Conservation (phyloP, 2,329 filamentous ascomycete genomes). For the Aspergillus floridensis region DNA sequence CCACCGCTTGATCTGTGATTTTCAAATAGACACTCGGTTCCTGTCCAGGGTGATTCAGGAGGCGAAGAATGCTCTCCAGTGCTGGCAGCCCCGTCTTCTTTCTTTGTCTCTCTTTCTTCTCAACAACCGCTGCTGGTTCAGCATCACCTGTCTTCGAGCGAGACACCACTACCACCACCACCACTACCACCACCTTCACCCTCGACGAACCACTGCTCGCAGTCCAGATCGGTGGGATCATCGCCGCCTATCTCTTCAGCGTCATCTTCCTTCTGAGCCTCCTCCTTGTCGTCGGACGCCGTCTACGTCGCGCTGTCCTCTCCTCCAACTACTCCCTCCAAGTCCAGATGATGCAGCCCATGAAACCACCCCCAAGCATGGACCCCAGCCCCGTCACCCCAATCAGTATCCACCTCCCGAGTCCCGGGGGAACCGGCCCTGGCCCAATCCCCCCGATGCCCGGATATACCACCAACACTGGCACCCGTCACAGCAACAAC, state of each 20-base stretch:
- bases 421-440: slow-evolving; percentile 41
- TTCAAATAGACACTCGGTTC: too few species aligned
- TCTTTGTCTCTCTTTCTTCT: neutral
- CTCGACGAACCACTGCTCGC: slow-evolving; percentile 67
- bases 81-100: neutral
- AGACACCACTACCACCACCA: slow-evolving; percentile 9
- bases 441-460: slow-evolving; percentile 35
- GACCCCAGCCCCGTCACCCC: slow-evolving; percentile 38
- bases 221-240: slow-evolving; percentile 77
- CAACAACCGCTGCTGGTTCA: slow-evolving; percentile 14
- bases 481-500: slow-evolving; percentile 16
- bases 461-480: neutral
- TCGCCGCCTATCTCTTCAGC: slow-evolving; percentile 77
- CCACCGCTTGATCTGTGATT: neutral
- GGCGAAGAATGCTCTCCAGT: neutral
- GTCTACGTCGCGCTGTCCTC: slow-evolving; percentile 52
- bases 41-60: neutral
- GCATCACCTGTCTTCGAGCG: slow-evolving; percentile 6
- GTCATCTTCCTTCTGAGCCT: slow-evolving; percentile 69
- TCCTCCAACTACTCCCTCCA: slow-evolving; percentile 52
- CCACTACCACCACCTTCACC: slow-evolving; percentile 31
- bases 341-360: slow-evolving; percentile 57
- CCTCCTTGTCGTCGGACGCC: slow-evolving; percentile 61
- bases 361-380: slow-evolving; percentile 26
- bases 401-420: slow-evolving; percentile 30